phyloP scores from a whole-genome alignment of 805 yeast genomes.

The Nakazawaea wyomingensis region DNA sequence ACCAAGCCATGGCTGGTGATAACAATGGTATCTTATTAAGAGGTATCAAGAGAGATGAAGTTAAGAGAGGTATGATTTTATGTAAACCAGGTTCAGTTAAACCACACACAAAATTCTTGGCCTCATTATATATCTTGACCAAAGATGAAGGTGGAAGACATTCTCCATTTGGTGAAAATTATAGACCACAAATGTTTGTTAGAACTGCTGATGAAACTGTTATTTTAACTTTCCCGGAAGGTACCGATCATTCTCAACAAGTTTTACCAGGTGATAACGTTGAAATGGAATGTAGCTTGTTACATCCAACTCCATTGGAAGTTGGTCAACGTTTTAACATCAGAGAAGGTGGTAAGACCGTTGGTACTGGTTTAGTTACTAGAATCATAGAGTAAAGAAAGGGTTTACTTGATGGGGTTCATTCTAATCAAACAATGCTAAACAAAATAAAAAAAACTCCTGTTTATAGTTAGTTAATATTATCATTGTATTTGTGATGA shows the following conservation, averaged over 20 bases:
- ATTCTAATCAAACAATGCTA: no score
- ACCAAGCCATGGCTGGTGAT: conserved; percentile 98
- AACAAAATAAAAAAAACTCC: neutral
- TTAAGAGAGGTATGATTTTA: conserved; percentile 95
- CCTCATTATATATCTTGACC: conserved; percentile 87
- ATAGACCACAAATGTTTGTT: conserved; percentile 96
- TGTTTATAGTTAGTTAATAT: conserved; percentile 1
- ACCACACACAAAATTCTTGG: conserved; percentile 90
- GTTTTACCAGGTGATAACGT: conserved; percentile 98
- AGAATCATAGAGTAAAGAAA: conserved; percentile 74
- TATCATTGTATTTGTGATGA: neutral
- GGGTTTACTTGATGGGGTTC: no score
- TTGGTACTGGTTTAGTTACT: conserved; percentile 97
- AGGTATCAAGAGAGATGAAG: conserved; percentile 97
- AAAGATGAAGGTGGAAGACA: conserved; percentile 99
- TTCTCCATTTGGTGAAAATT: conserved; percentile 93
- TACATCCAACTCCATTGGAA: conserved; percentile 90
- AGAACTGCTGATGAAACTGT: conserved; percentile 96
- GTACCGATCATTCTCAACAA: conserved; percentile 80
- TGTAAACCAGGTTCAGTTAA: conserved; percentile 89
- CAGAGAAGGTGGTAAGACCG: conserved; percentile 99
- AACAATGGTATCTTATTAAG: conserved; percentile 96
- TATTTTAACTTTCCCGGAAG: conserved; percentile 81
- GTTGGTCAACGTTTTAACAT: conserved; percentile 97
- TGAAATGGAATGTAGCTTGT: conserved; percentile 89